Evolutionary conservation across 129 eudicot genomes (phyloP).

Genomic region (Rutidosis leptorrhynchoides): DNA sequence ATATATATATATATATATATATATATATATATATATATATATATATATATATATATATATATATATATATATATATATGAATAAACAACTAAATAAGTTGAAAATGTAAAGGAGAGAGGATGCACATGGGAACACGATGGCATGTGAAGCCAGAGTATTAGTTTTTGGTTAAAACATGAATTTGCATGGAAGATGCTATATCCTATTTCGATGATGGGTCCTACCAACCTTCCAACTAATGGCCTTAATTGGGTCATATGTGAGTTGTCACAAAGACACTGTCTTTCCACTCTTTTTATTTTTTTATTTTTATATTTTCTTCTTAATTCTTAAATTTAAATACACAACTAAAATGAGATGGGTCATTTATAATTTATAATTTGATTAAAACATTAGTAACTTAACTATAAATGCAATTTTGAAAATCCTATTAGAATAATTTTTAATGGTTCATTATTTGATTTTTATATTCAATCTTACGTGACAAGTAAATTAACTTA

Average conservation of each 20-base stretch:
- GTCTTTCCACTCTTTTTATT: slow-evolving; percentile 1
- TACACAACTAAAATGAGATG: slow-evolving; percentile 34
- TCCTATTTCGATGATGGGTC: slow-evolving; percentile 41
- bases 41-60: background rate
- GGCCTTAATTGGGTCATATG: slow-evolving; percentile 36
- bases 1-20: no score
- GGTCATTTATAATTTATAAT: slow-evolving; percentile 21
- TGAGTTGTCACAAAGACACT: slow-evolving; percentile 39
- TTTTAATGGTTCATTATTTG: background rate
- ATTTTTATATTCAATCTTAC: background rate
- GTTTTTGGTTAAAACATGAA: slow-evolving; percentile 26
- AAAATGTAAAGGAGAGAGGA: slow-evolving; percentile 16
- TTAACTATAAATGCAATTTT: no score
- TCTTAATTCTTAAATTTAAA: background rate
- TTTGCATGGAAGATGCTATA: slow-evolving; percentile 41
- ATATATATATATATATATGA: background rate
- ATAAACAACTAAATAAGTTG: slow-evolving; percentile 18
- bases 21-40: no score
- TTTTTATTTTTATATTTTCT: background rate
- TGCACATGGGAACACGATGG: slow-evolving; percentile 57
- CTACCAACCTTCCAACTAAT: slow-evolving; percentile 45
- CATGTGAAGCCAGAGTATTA: slow-evolving; percentile 43
- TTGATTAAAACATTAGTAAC: no score
- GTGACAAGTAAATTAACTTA: background rate
- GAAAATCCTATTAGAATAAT: no score